Evolutionary conservation across 352 stramenopile species (phyloP).

Genomic region (Thalassiosira oceanica): DNA sequence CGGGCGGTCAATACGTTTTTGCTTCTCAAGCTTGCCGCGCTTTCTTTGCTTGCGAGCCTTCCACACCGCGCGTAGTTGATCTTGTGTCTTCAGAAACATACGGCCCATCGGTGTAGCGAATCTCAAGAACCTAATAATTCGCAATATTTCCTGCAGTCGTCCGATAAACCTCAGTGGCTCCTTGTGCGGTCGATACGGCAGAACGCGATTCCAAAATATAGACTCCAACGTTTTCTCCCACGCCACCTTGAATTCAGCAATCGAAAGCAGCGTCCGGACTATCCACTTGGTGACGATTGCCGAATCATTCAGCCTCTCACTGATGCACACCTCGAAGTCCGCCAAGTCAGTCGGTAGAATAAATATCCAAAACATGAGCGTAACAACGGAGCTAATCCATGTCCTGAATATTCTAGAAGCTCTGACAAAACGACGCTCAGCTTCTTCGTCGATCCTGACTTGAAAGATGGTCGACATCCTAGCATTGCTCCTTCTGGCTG

Average conservation of each 20-base stretch:
- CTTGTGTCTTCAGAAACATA: conserved; percentile 59
- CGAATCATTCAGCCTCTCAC: conserved; percentile 35
- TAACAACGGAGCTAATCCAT: conserved; percentile 45
- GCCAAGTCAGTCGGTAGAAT: conserved; percentile 40
- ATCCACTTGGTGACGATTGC: conserved; percentile 52
- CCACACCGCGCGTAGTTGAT: conserved; percentile 54
- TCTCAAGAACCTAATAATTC: conserved; percentile 50
- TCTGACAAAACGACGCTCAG: too few relatives aligned
- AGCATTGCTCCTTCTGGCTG: conserved; percentile 18
- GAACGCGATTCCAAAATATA: conserved; percentile 47
- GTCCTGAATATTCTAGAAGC: conserved; percentile 29
- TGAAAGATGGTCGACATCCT: conserved; percentile 37
- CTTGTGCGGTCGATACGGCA: conserved; percentile 51
- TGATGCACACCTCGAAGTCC: conserved; percentile 27
- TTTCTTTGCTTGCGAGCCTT: conserved; percentile 43
- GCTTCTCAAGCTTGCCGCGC: conserved; percentile 35
- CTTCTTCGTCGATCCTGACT: conserved; percentile 6
- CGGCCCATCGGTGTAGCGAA: conserved; percentile 53
- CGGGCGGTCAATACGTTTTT: conserved; percentile 26
- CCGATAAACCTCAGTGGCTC: conserved; percentile 42
- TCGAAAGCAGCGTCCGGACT: conserved; percentile 13
- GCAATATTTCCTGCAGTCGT: conserved; percentile 45
- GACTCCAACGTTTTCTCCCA: conserved; percentile 31
- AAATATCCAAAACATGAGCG: conserved; percentile 53
- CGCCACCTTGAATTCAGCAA: conserved; percentile 9